phyloP scores from a whole-genome alignment of 306 rosid genomes.

The Acacia melanoxylon region DNA sequence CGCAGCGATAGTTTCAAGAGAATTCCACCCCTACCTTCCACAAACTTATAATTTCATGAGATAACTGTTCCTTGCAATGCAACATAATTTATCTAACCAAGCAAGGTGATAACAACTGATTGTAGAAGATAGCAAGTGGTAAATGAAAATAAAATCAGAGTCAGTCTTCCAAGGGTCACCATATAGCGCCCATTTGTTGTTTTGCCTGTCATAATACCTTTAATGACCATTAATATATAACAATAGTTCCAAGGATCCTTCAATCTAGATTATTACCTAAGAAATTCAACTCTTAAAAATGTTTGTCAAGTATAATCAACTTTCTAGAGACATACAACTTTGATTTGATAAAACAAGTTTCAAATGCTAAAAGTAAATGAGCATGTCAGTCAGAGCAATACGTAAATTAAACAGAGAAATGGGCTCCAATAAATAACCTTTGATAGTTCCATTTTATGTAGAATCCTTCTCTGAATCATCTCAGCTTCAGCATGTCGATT shows the following conservation, averaged over 20 bases:
- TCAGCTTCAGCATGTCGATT: slow-evolving; percentile 68
- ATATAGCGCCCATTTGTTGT: neutral
- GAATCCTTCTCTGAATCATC: slow-evolving; percentile 77
- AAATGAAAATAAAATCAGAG: slow-evolving; percentile 22
- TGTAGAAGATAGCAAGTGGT: slow-evolving; percentile 25
- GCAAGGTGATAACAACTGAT: slow-evolving; percentile 6
- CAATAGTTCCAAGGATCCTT: neutral
- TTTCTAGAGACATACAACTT: neutral
- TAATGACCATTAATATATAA: neutral
- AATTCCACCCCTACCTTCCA: slow-evolving; percentile 73
- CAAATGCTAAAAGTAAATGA: slow-evolving; percentile 5
- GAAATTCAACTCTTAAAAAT: neutral
- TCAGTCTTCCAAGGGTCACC: neutral
- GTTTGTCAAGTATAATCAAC: neutral
- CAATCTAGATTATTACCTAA: slow-evolving; percentile 21
- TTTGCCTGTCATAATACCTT: neutral
- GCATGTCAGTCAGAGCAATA: neutral
- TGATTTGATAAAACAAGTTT: slow-evolving; percentile 13
- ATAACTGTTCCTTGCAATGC: slow-evolving; percentile 15
- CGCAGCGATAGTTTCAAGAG: slow-evolving; percentile 67
- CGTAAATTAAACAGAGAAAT: slow-evolving; percentile 19
- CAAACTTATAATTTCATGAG: slow-evolving; percentile 8
- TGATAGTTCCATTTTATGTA: slow-evolving; percentile 74
- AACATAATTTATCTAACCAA: slow-evolving; percentile 27
- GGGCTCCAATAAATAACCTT: slow-evolving; percentile 55